Base-by-base conservation (phyloP, 129 eudicot genomes). In the Centella asiatica region DNA sequence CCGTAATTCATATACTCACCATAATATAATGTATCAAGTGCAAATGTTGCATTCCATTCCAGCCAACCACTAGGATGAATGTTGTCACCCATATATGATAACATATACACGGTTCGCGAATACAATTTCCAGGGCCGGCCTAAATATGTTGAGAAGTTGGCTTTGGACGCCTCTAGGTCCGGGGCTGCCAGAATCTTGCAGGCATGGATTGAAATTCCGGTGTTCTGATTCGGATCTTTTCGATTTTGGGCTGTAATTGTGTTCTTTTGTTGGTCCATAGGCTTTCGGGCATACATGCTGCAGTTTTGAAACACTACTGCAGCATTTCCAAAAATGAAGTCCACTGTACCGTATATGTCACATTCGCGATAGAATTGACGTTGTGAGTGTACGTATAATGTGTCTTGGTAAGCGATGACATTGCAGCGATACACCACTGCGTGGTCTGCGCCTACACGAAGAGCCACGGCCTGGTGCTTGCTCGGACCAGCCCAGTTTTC, bases 381-480 rank as follows among this genome's bases (percentile, higher is more conserved):
- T 40, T 83, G 94, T 1, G 97, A 90, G 79, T 90, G 97, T 1
- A 85, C 84, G 65, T 90, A 90, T 48, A 90, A 60, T 0, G 98
- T 84, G 77, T 90, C 98, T 74, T 90, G 98, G 78, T 90, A 90
- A 2, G 95, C 98, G 28, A 77, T 73, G 9, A 90, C 63, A 70
- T 71, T 82, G 80, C 98, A 90, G 0, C 85, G 87, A 68, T 87
- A 90, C 26, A 86, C 74, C 8, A 90, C 97, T 0, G 94, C 93
- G 27, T 86, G 89, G 68, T 90, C 97, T 0, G 97, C 94, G 6
- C 97, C 95, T 6, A 90, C 62, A 11, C 97, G 84, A 10, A 90
- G 85, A 4, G 97, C 97, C 22, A 90, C 97, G 2, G 97, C 97
- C 65, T 90, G 97, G 71, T 90, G 97, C 78, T 90, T 84, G 36